Percentiles rank a stretch among this genome's conserved stretches.
These are phyloP conservation scores for Penicillium verhagenii DNA, from an alignment of 495 filamentous ascomycete genomes.

Conservation along the genomic window DNA sequence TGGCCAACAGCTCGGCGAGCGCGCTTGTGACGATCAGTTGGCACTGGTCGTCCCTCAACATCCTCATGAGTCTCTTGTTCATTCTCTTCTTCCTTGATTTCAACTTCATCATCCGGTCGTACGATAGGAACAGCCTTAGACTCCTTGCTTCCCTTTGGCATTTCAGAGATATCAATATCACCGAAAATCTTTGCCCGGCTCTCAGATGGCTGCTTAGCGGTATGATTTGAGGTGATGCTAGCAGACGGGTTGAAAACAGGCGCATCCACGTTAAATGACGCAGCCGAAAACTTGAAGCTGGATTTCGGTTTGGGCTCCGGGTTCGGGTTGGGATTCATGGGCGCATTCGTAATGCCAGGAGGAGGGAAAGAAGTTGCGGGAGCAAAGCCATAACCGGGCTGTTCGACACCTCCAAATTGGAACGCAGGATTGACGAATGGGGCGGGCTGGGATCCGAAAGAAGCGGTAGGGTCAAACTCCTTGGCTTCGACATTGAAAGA, in stretches of 20 bases:
- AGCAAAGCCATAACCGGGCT: constrained; percentile 54
- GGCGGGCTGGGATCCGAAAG: constrained; percentile 59
- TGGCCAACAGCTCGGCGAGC: constrained; percentile 57
- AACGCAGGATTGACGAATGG: constrained; percentile 55
- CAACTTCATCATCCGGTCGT: constrained; percentile 55
- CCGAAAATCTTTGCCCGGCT: constrained; percentile 65
- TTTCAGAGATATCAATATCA: constrained; percentile 66
- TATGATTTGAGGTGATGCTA: constrained; percentile 27
- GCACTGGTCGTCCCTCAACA: constrained; percentile 20
- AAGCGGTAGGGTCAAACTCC: constrained; percentile 74
- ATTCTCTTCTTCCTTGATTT: constrained; percentile 31
- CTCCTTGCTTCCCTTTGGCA: constrained; percentile 60
- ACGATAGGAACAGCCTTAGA: constrained; percentile 84
- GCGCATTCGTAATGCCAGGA: constrained; percentile 41
- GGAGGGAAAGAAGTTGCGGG: constrained; percentile 68
- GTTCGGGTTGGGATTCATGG: constrained; percentile 11
- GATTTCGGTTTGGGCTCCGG: constrained; percentile 20
- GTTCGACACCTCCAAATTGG: constrained; percentile 44
- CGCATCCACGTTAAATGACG: constrained; percentile 77
- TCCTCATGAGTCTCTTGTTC: neutral
- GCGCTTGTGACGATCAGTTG: constrained; percentile 68
- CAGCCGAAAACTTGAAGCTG: constrained; percentile 72
- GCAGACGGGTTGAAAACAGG: constrained; percentile 70
- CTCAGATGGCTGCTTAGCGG: constrained; percentile 22
- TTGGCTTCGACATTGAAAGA: constrained; percentile 84